Conservation (phyloP, 2,329 filamentous ascomycete species). For the Fusarium begoniae region DNA sequence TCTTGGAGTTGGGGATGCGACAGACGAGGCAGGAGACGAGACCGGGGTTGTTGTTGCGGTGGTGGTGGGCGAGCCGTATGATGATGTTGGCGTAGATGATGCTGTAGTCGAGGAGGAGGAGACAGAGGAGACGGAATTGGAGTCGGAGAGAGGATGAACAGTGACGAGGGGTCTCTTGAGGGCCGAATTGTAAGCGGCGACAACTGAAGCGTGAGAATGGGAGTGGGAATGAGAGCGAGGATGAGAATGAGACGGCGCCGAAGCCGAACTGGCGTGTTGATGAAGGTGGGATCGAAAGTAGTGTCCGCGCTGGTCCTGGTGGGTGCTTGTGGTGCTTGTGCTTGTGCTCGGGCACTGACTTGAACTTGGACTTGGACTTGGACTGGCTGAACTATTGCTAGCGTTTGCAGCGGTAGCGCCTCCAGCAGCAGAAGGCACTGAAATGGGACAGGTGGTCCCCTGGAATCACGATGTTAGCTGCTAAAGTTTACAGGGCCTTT, state of each 20-base stretch:
- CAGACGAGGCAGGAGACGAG: slow-evolving; percentile 33
- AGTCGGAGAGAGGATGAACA: slow-evolving; percentile 31
- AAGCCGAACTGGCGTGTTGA: slow-evolving; percentile 30
- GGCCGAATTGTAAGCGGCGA: slow-evolving; percentile 33
- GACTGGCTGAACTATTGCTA: background rate
- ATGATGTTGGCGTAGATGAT: slow-evolving; percentile 29
- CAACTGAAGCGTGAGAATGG: slow-evolving; percentile 27
- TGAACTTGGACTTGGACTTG: background rate
- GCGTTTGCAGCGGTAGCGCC: slow-evolving; percentile 17
- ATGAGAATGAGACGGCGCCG: slow-evolving; percentile 13
- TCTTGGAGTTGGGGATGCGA: slow-evolving; percentile 35
- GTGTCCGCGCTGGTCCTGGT: slow-evolving; percentile 22
- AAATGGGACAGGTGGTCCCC: slow-evolving; percentile 15
- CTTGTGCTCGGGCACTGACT: background rate
- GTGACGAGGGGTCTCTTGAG: slow-evolving; percentile 37
- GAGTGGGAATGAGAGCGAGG: background rate
- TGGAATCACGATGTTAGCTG: slow-evolving; percentile 29
- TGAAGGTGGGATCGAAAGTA: slow-evolving; percentile 36
- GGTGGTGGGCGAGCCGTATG: slow-evolving; percentile 27
- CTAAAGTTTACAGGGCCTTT: background rate
- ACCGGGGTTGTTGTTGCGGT: slow-evolving; percentile 27
- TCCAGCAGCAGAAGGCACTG: slow-evolving; percentile 8
- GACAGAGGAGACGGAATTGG: slow-evolving; percentile 33
- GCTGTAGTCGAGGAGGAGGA: slow-evolving; percentile 29
- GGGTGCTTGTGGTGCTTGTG: slow-evolving; percentile 2